Percentiles rank a stretch among this genome's conserved stretches.
Conservation (phyloP, 2,329 filamentous ascomycete genomes). For the Colletotrichum cuscutae region DNA sequence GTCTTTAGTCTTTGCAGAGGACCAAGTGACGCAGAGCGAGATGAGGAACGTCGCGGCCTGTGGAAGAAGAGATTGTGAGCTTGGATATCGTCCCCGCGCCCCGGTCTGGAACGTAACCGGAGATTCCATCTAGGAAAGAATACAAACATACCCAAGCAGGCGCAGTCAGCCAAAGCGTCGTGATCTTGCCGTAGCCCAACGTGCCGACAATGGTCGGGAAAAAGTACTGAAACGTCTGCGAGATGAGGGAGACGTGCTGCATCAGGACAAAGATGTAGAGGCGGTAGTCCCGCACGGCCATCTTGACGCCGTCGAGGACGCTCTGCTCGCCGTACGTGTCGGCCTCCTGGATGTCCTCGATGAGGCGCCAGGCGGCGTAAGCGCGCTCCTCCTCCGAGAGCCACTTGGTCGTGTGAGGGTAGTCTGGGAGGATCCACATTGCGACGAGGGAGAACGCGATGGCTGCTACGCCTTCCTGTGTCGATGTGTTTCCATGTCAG, state of each 20-base stretch:
- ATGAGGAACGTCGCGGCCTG: constrained; percentile 62
- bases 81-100: too few species aligned
- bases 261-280: constrained; percentile 65
- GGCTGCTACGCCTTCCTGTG: constrained; percentile 51
- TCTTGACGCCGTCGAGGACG: constrained; percentile 56
- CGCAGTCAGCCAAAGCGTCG: constrained; percentile 66
- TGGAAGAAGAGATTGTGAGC: background rate
- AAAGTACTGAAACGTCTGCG: constrained; percentile 72
- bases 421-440: constrained; percentile 58
- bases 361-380: constrained; percentile 62
- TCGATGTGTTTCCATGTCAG: background rate
- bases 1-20: constrained; percentile 63
- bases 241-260: constrained; percentile 62
- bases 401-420: constrained; percentile 64
- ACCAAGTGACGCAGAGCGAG: constrained; percentile 65
- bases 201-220: constrained; percentile 73
- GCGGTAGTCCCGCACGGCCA: constrained; percentile 59
- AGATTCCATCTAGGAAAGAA: background rate
- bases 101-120: too few species aligned
- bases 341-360: constrained; percentile 58
- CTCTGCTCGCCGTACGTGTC: constrained; percentile 51
- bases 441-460: constrained; percentile 48
- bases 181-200: constrained; percentile 64
- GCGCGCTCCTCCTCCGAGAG: constrained; percentile 60
- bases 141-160: constrained; percentile 61